Conservation (phyloP, 371 early-diverging fungal genomes). For the Mucor mucedo region DNA sequence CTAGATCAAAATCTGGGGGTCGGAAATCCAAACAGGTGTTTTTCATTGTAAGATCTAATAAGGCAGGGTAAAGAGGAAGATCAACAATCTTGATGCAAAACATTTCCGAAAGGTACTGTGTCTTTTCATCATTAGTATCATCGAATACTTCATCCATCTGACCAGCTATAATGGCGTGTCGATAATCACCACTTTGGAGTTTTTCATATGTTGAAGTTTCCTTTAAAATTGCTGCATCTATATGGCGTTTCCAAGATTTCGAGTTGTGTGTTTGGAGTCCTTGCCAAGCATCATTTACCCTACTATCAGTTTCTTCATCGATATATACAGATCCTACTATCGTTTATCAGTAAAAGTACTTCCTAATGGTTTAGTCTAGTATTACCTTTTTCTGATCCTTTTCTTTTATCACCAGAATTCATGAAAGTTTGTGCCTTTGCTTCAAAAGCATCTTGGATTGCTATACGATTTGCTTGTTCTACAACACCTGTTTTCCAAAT, state of each 20-base stretch:
- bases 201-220: slow-evolving; percentile 31
- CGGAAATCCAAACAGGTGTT: slow-evolving; percentile 38
- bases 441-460: slow-evolving; percentile 63
- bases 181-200: slow-evolving; percentile 22
- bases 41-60: slow-evolving; percentile 48
- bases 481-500: slow-evolving; percentile 57
- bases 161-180: slow-evolving; percentile 15
- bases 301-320: slow-evolving; percentile 24
- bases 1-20: slow-evolving; percentile 53
- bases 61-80: slow-evolving; percentile 43
- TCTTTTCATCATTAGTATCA: slow-evolving; percentile 13
- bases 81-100: slow-evolving; percentile 35
- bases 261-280: slow-evolving; percentile 64
- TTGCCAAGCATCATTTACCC: slow-evolving; percentile 61
- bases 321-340: neutral
- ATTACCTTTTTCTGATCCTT: neutral
- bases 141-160: slow-evolving; percentile 26
- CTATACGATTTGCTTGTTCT: slow-evolving; percentile 57
- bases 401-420: slow-evolving; percentile 8
- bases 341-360: neutral
- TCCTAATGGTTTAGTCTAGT: too few relatives aligned
- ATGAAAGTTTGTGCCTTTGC: slow-evolving; percentile 54
- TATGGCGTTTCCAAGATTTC: slow-evolving; percentile 55
- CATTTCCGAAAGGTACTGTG: slow-evolving; percentile 8
- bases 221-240: slow-evolving; percentile 31